Percentiles rank a stretch among this genome's conserved stretches.
phyloP scores from a whole-genome alignment of 2,329 filamentous ascomycete species.

The Dactylonectria estremocensis region DNA sequence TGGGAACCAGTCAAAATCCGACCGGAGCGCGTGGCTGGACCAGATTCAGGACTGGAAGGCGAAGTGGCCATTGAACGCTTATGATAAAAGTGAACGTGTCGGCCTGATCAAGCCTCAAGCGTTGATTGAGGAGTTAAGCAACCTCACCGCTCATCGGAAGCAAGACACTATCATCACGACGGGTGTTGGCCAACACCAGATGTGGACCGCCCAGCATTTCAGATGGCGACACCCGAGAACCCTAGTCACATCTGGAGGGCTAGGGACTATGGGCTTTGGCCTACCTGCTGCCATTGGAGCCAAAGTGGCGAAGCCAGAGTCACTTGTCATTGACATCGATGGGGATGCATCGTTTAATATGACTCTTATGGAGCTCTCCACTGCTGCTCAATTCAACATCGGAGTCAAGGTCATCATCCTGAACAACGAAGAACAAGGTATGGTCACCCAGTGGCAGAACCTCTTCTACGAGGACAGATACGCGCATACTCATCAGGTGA shows the following conservation, averaged over 20 bases:
- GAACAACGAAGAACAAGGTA: constrained; percentile 98
- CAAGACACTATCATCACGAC: constrained; percentile 90
- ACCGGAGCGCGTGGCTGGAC: constrained; percentile 88
- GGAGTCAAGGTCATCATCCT: constrained; percentile 94
- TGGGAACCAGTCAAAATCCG: constrained; percentile 70
- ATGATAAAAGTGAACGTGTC: constrained; percentile 81
- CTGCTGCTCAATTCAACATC: constrained; percentile 95
- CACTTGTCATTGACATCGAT: constrained; percentile 94
- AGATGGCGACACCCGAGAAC: constrained; percentile 91
- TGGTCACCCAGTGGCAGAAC: constrained; percentile 99
- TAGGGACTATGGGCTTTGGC: constrained; percentile 91
- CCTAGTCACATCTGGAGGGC: constrained; percentile 96
- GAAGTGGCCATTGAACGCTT: constrained; percentile 87
- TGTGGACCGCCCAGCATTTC: constrained; percentile 99
- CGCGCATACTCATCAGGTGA: constrained; percentile 92
- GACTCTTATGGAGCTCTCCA: constrained; percentile 96
- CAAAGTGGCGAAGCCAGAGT: constrained; percentile 83
- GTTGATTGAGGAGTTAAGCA: constrained; percentile 90
- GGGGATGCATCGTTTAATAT: constrained; percentile 99
- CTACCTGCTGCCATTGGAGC: constrained; percentile 95
- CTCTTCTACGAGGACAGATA: constrained; percentile 97
- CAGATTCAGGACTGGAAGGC: constrained; percentile 94
- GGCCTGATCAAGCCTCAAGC: constrained; percentile 95
- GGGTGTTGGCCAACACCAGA: constrained; percentile 97
- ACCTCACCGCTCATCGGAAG: constrained; percentile 85